A percentile compares a stretch with the other conserved stretches of the same genome.
Conservation (phyloP, 768 basidiomycete genomes). For the Suillus variegatus region DNA sequence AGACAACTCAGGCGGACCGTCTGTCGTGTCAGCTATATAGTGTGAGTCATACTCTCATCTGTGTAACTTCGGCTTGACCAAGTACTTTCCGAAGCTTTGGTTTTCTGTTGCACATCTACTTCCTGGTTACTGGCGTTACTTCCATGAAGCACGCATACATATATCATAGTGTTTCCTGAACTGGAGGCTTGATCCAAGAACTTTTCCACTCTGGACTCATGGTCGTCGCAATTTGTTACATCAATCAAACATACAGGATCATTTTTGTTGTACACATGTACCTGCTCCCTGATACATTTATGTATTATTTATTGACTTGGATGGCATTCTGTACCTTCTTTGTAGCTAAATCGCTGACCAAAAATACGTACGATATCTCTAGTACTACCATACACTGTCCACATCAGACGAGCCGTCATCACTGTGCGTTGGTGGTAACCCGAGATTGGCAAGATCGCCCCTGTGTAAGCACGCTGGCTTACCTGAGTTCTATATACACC, state of each 20-base stretch:
- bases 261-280: background rate
- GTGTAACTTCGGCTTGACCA: background rate
- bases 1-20: constrained; percentile 23
- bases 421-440: too few species aligned
- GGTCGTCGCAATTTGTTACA: background rate
- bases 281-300: background rate
- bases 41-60: constrained; percentile 17
- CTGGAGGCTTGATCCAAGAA: background rate
- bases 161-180: background rate
- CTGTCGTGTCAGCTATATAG: constrained; percentile 33
- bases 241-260: background rate
- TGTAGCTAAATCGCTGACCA: too few species aligned
- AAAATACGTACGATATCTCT: too few species aligned
- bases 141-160: constrained; percentile 18
- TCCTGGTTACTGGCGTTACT: constrained; percentile 31
- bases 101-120: constrained; percentile 33
- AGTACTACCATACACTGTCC: too few species aligned
- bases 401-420: too few species aligned
- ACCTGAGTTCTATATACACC: too few species aligned
- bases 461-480: too few species aligned
- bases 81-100: constrained; percentile 23
- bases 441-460: too few species aligned
- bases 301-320: background rate
- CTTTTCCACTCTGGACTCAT: background rate
- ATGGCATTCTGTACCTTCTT: background rate